Evolutionary conservation across 192 early-diverging fungal species (phyloP), one percentile per base, ranked within the genome.

Genomic region (Diversispora epigaea): DNA sequence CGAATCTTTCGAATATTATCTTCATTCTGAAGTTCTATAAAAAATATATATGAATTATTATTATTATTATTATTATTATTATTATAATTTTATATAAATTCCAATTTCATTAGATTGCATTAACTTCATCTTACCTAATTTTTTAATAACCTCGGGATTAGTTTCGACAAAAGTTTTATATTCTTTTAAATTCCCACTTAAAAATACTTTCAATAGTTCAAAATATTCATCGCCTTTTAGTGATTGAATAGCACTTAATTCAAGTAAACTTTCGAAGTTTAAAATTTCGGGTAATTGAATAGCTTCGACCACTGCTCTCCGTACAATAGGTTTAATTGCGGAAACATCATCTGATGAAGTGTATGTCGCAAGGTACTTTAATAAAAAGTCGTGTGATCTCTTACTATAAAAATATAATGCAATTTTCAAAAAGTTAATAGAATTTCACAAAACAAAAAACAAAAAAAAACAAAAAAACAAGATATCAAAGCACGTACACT

Each of bases 1-100:
- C 95, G 89, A 80, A 98, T 95, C 87, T 98, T 98, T 72, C 80
- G 81, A 22, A 86, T 57, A 45, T 87, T 88, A 65, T 84, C 86
- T 56, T 90, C 89, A 56, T 77, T 74, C 14, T 78, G 73, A 67
- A 83, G 67, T 45, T 64, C 82, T 69, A 25, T 80, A n/a, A 77
- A 25, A 83, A 75, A 71, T 21, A 50, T 4, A n/a, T 49, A 22
- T 21, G 11, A 17, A 22, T 32, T 50, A 52, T 22, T 19, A 55
- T 52, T 56, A 9, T 52, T 21, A 50, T 4, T 49, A 22, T 21
- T 12, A 17, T 21, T 43, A 22, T 32, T 50, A 52, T 22, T 19
- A 55, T 52, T 56, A 9, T n/a, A n/a, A n/a, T n/a, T n/a, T 52
- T 55, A 14, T 14, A 4, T 41, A n/a, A 32, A 49, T 58, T 19